phyloP scores from a whole-genome alignment of 2,329 filamentous ascomycete genomes.

The Colletotrichum sp. region DNA sequence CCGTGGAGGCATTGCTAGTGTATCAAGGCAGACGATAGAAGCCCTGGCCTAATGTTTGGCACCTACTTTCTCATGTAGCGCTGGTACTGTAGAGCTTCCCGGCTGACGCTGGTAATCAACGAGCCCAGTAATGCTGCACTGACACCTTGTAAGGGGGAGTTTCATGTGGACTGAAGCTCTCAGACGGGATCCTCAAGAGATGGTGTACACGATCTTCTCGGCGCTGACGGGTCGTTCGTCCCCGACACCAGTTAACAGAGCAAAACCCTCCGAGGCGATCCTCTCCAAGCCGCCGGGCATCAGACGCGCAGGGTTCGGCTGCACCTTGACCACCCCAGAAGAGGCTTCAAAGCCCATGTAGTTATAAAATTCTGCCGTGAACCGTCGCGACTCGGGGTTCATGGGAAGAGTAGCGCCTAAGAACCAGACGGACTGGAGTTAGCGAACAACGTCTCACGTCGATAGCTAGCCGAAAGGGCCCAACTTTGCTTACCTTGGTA shows the following conservation, averaged over 20 bases:
- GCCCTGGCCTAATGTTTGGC: too few relatives aligned
- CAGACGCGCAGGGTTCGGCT: conserved; percentile 32
- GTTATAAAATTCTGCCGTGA: conserved; percentile 39
- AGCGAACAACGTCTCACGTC: background rate
- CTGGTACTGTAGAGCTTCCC: too few relatives aligned
- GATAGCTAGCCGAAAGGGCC: background rate
- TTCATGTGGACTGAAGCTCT: too few relatives aligned
- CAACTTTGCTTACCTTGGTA: conserved; percentile 32
- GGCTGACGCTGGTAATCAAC: too few relatives aligned
- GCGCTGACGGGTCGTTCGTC: conserved; percentile 40
- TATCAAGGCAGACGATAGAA: too few relatives aligned
- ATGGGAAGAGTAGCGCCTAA: conserved; percentile 16
- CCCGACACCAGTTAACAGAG: conserved; percentile 24
- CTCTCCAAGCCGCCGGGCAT: conserved; percentile 35
- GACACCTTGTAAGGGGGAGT: too few relatives aligned
- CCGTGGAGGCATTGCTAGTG: too few relatives aligned
- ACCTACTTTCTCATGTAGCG: too few relatives aligned
- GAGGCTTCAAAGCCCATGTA: conserved; percentile 31
- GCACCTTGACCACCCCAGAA: conserved; percentile 7
- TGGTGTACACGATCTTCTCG: conserved; percentile 40
- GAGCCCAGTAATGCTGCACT: too few relatives aligned
- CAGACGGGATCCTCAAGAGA: background rate
- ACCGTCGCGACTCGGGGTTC: conserved; percentile 26
- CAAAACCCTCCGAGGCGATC: conserved; percentile 31
- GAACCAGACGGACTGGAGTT: background rate